Base-by-base conservation (phyloP, 345 rosid genomes). In the Eucalyptus caleyi region DNA sequence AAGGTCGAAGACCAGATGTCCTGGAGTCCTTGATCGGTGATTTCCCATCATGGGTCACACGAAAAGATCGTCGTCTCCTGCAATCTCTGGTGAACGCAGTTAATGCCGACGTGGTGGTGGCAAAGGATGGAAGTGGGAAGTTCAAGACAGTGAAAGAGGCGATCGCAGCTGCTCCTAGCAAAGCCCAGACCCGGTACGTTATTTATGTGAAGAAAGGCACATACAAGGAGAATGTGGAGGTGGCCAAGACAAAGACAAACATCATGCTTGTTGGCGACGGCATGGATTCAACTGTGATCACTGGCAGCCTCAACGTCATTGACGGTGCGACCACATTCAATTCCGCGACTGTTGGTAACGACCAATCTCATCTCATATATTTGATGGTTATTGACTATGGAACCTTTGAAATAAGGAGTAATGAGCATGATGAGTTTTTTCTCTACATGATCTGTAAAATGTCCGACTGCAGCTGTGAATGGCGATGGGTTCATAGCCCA, bases 401-500 rank as follows among this genome's bases (percentile, higher is more conserved):
- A 72, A 24, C 42, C 89, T 69, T 50, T 14, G 67, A 47, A 62
- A n/a, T 24, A 37, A 4, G 83, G 45, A 37, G 83, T 37, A 11
- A 37, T 11, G 27, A 37, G 5, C 83, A 11, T 2, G 83, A 11
- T 72, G 8, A 19, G 7, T 69, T 34, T 72, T 72, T 34, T 34
- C 82, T 72, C 13, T 69, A 19, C 53, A 45, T 21, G 27, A 59
- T 50, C 44, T 44, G 24, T 21, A 27, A 34, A 45, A 7, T 54
- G 62, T 86, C 27, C 5, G 0, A 8, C 11, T 72, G 86, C 92
- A 96, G 98, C 97, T 8, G 98, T 94, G 3, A 93, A 93, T 19
- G 99, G 98, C 11, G 95, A 97, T 50, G 99, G 98, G 30, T 97
- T 97, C 60, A 96, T 97, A 77, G 99, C 97, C 16, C 97, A 97